Base-by-base conservation (phyloP, 2,329 filamentous ascomycete genomes). In the Aspergillus sp. region DNA sequence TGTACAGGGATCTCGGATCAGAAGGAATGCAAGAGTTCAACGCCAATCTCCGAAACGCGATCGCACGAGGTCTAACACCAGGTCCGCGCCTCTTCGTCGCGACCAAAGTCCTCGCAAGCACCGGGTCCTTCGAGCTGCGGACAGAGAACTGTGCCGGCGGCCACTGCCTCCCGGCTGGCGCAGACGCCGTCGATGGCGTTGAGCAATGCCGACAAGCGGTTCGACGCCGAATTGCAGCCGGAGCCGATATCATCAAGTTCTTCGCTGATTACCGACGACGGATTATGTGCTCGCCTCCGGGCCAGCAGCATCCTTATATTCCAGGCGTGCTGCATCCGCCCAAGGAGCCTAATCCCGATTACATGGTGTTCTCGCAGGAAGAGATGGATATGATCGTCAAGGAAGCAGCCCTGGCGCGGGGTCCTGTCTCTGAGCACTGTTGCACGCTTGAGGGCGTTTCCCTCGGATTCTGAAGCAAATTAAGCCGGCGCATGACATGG, bases 401-500 rank as follows among this genome's bases (percentile, higher is more conserved):
- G 34, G 34, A 41, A 15, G 34, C 34, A 41, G 34, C 34, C 2
- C 34, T 41, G 4, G 11, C 11, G 13, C 34, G 11, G 8, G 34
- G 13, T 13, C 9, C 34, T 0, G 34, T 41, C 11, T 41, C 34
- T 15, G 11, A 8, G 34, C 34, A 17, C 11, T 41, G 34, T 15
- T 13, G 34, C 34, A 41, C 34, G 15, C 34, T 41, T 4, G 34
- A 41, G 13, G 9, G 34, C 15, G 49, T 6, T 22, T 52, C 22
- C 15, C 49, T 30, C 11, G 25, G 28, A 52, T 52, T 11, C 34
- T 41, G 11, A 52, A 52, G 15, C 49, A 34, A 17, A 23, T 30
- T 23, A 28, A 52, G 49, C 28, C 15, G 9, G 17, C 45, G 11
- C 23, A 51, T 57, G 57, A 71, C 11, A 41, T 41, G 34, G 34